These are phyloP conservation scores for Aechmea fasciata DNA, from an alignment of 176 grass and related monocot species.

Conservation along the genomic window DNA sequence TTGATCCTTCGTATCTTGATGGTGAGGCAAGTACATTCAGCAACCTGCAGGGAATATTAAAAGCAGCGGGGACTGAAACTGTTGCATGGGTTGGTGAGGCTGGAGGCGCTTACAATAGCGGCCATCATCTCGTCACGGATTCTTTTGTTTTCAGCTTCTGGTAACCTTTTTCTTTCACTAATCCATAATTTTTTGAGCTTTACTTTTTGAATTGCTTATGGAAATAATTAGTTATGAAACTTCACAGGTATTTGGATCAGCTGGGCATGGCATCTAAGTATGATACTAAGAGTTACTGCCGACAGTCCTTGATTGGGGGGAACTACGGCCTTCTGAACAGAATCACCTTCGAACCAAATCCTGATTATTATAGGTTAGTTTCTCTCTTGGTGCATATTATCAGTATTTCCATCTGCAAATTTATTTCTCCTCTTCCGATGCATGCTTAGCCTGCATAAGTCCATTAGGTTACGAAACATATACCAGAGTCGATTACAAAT, in stretches of 20 bases:
- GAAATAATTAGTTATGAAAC: background rate
- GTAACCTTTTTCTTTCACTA: constrained; percentile 17
- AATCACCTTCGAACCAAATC: constrained; percentile 68
- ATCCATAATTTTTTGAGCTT: background rate
- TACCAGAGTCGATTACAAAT: too few species aligned
- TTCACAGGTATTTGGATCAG: constrained; percentile 66
- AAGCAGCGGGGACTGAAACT: constrained; percentile 29
- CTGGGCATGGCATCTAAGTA: constrained; percentile 72
- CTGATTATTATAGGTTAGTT: constrained; percentile 76
- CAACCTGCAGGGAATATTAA: constrained; percentile 43
- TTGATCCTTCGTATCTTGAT: constrained; percentile 59
- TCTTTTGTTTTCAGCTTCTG: constrained; percentile 95
- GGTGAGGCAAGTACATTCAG: constrained; percentile 43
- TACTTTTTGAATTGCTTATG: background rate
- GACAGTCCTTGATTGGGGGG: constrained; percentile 64
- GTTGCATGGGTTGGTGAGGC: constrained; percentile 81
- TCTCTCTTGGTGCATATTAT: background rate
- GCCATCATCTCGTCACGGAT: constrained; percentile 78
- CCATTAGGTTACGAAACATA: too few species aligned
- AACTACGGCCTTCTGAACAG: constrained; percentile 79
- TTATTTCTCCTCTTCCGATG: too few species aligned
- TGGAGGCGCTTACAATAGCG: constrained; percentile 93
- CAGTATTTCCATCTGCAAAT: too few species aligned
- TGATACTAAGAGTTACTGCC: constrained; percentile 64
- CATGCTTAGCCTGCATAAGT: too few species aligned